phyloP scores from a whole-genome alignment of 768 basidiomycete species.

The Rickenella mellea region DNA sequence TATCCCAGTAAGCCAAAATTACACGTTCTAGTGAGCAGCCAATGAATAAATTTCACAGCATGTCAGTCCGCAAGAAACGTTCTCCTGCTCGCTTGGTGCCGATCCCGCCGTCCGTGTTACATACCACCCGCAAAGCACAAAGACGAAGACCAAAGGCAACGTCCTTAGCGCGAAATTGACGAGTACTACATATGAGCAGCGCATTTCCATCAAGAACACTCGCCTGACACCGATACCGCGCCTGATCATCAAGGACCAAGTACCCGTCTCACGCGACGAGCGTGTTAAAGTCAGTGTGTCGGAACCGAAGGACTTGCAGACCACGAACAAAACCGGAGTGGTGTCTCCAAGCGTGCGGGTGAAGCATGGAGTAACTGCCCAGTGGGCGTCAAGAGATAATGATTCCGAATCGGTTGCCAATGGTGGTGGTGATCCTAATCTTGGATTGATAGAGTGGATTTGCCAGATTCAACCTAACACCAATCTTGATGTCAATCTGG shows the following conservation, averaged over 20 bases:
- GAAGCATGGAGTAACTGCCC: background rate
- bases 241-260: conserved; percentile 11
- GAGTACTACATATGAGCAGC: conserved; percentile 7
- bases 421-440: background rate
- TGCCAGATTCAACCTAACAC: background rate
- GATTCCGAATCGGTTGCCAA: background rate
- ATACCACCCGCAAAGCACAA: conserved; percentile 20
- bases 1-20: conserved; percentile 16
- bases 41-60: conserved; percentile 27
- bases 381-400: background rate
- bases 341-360: background rate
- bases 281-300: conserved; percentile 10
- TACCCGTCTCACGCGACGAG: conserved; percentile 10
- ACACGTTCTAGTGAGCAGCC: background rate
- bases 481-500: background rate
- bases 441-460: background rate
- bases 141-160: conserved; percentile 3
- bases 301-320: conserved; percentile 10
- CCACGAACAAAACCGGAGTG: background rate
- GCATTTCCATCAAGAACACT: conserved; percentile 11
- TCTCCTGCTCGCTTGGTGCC: conserved; percentile 44
- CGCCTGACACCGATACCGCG: conserved; percentile 3
- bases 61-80: conserved; percentile 39
- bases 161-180: conserved; percentile 4
- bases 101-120: conserved; percentile 20